Evolutionary conservation across 108 stramenopile genomes (phyloP).

Genomic region (Stephanodiscus triporus): DNA sequence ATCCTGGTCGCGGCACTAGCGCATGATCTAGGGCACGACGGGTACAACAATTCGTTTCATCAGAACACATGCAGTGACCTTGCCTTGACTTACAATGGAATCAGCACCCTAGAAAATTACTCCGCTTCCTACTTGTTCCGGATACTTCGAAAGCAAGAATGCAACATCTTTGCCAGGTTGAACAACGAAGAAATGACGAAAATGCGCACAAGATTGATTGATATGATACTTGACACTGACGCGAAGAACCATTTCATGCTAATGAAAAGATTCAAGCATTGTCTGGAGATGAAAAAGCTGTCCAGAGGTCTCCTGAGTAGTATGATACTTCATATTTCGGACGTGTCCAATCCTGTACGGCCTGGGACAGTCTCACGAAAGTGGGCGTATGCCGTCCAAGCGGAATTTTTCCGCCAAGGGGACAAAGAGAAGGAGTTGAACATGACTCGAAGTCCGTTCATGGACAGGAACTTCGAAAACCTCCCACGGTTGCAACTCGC

Average conservation of each 20-base stretch:
- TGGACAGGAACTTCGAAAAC: slow-evolving; percentile 53
- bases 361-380: slow-evolving; percentile 44
- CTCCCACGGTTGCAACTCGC: slow-evolving; percentile 59
- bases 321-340: slow-evolving; percentile 57
- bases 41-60: slow-evolving; percentile 65
- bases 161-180: slow-evolving; percentile 57
- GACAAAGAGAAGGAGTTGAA: slow-evolving; percentile 52
- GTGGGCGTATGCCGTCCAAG: slow-evolving; percentile 55
- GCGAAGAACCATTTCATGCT: slow-evolving; percentile 58
- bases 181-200: slow-evolving; percentile 37
- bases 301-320: slow-evolving; percentile 53
- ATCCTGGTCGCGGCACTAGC: slow-evolving; percentile 60
- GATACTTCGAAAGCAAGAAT: slow-evolving; percentile 45
- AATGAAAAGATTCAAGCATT: slow-evolving; percentile 53
- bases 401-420: slow-evolving; percentile 58
- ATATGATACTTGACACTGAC: slow-evolving; percentile 59
- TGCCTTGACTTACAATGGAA: slow-evolving; percentile 69
- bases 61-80: slow-evolving; percentile 51
- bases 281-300: slow-evolving; percentile 55
- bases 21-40: slow-evolving; percentile 79
- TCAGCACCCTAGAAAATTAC: slow-evolving; percentile 68
- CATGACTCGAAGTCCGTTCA: slow-evolving; percentile 36
- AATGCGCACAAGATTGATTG: slow-evolving; percentile 51
- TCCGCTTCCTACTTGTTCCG: slow-evolving; percentile 62
- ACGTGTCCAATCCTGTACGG: slow-evolving; percentile 53